phyloP scores from a whole-genome alignment of 1,139 yeast species.

The Debaryomyces singareniensis region DNA sequence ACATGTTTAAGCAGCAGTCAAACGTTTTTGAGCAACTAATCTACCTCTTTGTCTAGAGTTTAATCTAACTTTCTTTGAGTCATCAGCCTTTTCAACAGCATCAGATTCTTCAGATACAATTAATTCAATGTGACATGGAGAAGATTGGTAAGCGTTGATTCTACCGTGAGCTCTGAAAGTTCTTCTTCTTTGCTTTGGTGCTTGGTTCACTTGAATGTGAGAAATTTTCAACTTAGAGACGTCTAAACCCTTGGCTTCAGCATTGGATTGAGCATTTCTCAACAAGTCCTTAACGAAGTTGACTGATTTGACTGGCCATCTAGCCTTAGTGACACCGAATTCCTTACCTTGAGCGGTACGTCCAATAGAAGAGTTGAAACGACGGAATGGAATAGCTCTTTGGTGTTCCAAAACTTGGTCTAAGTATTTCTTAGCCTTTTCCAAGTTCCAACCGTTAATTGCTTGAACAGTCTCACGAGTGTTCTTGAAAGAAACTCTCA shows the following conservation, averaged over 20 bases:
- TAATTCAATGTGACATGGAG: slow-evolving; percentile 98
- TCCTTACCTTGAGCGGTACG: slow-evolving; percentile 99
- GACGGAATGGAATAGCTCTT: slow-evolving; percentile 99
- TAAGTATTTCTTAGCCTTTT: slow-evolving; percentile 93
- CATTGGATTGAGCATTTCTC: slow-evolving; percentile 98
- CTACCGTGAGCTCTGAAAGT: slow-evolving; percentile 99
- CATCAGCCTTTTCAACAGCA: slow-evolving; percentile 89
- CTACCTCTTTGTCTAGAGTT: slow-evolving; percentile 92
- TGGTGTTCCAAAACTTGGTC: slow-evolving; percentile 95
- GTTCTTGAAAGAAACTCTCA: slow-evolving; percentile 99
- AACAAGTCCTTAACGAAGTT: slow-evolving; percentile 91
- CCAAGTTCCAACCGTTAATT: slow-evolving; percentile 94
- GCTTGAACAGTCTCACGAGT: slow-evolving; percentile 99
- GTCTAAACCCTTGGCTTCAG: slow-evolving; percentile 99
- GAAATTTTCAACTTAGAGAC: slow-evolving; percentile 87
- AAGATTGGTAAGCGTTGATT: slow-evolving; percentile 97
- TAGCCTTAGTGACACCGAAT: slow-evolving; percentile 99
- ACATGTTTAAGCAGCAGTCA: slow-evolving; percentile 27
- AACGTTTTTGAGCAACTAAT: slow-evolving; percentile 74
- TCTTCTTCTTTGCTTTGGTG: slow-evolving; percentile 99
- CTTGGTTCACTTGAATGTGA: slow-evolving; percentile 99
- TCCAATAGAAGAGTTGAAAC: slow-evolving; percentile 94
- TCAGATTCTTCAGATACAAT: slow-evolving; percentile 94
- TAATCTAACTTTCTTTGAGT: slow-evolving; percentile 73
- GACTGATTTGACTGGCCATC: slow-evolving; percentile 99